phyloP scores from a whole-genome alignment of 176 grass and related monocot species.

The Pontederia crassipes region DNA sequence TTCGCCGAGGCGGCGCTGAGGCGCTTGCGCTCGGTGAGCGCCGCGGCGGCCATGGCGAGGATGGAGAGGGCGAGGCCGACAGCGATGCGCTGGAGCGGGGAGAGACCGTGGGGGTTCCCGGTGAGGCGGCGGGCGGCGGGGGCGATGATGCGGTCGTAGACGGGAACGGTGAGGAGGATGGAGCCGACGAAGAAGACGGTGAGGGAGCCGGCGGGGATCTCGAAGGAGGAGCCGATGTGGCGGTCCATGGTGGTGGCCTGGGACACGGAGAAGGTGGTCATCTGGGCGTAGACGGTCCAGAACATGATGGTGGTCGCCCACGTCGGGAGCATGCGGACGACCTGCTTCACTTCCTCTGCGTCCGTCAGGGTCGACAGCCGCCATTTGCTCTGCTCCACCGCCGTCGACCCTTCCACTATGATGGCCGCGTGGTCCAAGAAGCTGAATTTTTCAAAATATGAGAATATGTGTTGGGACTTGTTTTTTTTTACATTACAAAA shows the following conservation, averaged over 20 bases:
- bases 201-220: constrained; percentile 64
- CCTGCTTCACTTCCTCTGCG: constrained; percentile 82
- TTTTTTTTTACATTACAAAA: no score
- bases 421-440: constrained; percentile 18
- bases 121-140: constrained; percentile 40
- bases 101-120: constrained; percentile 59
- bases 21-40: constrained; percentile 31
- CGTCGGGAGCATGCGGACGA: constrained; percentile 57
- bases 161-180: constrained; percentile 68
- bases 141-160: constrained; percentile 65
- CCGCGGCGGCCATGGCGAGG: constrained; percentile 56
- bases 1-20: neutral
- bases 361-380: constrained; percentile 52
- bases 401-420: neutral
- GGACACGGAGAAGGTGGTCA: constrained; percentile 89
- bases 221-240: constrained; percentile 44
- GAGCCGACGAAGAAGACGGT: constrained; percentile 83
- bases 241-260: constrained; percentile 67
- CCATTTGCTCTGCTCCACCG: constrained; percentile 17
- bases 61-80: constrained; percentile 64
- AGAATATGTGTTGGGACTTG: neutral
- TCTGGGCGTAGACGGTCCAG: constrained; percentile 87
- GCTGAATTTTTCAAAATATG: neutral
- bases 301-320: constrained; percentile 85
- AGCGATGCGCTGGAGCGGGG: constrained; percentile 69